Base-by-base conservation (phyloP, 177 flowering plant genomes). In the Tripterygium wilfordii region DNA sequence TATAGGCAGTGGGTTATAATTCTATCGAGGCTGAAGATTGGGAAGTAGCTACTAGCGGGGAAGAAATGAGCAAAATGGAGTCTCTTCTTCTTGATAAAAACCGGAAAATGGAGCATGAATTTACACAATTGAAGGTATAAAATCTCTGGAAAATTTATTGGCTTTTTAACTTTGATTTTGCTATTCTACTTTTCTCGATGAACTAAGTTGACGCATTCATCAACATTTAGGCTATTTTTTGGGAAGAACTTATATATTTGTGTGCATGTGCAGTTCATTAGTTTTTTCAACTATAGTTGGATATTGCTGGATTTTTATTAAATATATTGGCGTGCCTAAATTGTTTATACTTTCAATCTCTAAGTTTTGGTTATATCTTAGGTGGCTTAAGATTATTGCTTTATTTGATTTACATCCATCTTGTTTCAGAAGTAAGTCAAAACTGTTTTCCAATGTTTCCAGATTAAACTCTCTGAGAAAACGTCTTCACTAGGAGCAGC, bases 1-100 rank as follows among this genome's bases (percentile, higher is more conserved):
- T 51, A 17, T 60, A 94, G 99, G 97, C 99, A 60, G 99, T 90
- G 42, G 97, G 97, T 51, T 94, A 94, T 69, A 94, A 90, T 72
- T 90, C 99, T 42, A 85, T 90, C 54, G 99, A 94, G 69, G 88
- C 88, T 49, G 99, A 94, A 64, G 99, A 94, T 60, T 94, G 99
- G 99, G 99, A 94, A 69, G 74, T 67, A 53, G 95, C 97, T 47
- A 94, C 99, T 13, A 79, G 82, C 57, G 95, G 88, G 60, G 96
- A 87, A 68, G 96, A 94, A 65, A 85, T 94, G 97, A 94, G 95
- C 80, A 87, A 83, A 61, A 67, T 94, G 75, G 99, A 94, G 69
- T 76, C 87, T 25, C 71, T 90, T 60, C 86, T 94, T 63, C 97
- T 94, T 53, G 97, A 90, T 62, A 94, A 94, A 74, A 94, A 94